A percentile compares a stretch with the other conserved stretches of the same genome.
These are phyloP conservation scores for Groenewaldozyma salmanticensis DNA, from an alignment of 805 yeast genomes.

Conservation along the genomic window DNA sequence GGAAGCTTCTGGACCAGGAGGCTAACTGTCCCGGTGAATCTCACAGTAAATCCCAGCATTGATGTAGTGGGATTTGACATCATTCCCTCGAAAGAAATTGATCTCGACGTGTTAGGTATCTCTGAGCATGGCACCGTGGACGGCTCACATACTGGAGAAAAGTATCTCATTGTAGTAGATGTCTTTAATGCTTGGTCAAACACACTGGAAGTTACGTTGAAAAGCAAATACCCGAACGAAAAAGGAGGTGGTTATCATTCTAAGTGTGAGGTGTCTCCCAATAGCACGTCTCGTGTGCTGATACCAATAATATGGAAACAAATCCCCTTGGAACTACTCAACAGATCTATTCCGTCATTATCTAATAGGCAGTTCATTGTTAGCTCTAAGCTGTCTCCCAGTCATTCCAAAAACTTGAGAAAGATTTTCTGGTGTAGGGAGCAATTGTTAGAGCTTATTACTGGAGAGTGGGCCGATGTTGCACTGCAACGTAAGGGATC, in stretches of 20 bases:
- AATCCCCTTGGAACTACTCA: slow-evolving; percentile 34
- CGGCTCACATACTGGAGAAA: too few relatives aligned
- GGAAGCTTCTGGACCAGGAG: slow-evolving; percentile 39
- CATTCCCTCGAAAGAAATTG: slow-evolving; percentile 29
- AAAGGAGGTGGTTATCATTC: slow-evolving; percentile 3
- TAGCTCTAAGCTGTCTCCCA: slow-evolving; percentile 35
- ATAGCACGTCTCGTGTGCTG: slow-evolving; percentile 48
- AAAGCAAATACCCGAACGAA: slow-evolving; percentile 7
- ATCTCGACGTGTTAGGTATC: slow-evolving; percentile 9
- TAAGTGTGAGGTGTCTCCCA: slow-evolving; percentile 23
- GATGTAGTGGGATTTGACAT: slow-evolving; percentile 72
- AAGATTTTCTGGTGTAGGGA: slow-evolving; percentile 78
- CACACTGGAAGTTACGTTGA: slow-evolving; percentile 25
- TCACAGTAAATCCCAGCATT: slow-evolving; percentile 63
- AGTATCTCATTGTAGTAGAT: slow-evolving; percentile 60
- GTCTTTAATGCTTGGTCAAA: slow-evolving; percentile 75
- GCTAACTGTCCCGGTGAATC: slow-evolving; percentile 56
- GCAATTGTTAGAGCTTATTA: slow-evolving; percentile 44
- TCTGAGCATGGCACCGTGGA: slow-evolving; percentile 17
- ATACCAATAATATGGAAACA: slow-evolving; percentile 58
- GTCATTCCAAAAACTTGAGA: slow-evolving; percentile 47
- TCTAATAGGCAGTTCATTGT: slow-evolving; percentile 60
- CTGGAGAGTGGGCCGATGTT: slow-evolving; percentile 54
- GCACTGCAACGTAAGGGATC: slow-evolving; percentile 36
- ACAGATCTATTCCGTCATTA: slow-evolving; percentile 57